Evolutionary conservation across 345 rosid genomes (phyloP), one percentile per base, ranked within the genome.

Genomic region (Tarenaya hassleriana): DNA sequence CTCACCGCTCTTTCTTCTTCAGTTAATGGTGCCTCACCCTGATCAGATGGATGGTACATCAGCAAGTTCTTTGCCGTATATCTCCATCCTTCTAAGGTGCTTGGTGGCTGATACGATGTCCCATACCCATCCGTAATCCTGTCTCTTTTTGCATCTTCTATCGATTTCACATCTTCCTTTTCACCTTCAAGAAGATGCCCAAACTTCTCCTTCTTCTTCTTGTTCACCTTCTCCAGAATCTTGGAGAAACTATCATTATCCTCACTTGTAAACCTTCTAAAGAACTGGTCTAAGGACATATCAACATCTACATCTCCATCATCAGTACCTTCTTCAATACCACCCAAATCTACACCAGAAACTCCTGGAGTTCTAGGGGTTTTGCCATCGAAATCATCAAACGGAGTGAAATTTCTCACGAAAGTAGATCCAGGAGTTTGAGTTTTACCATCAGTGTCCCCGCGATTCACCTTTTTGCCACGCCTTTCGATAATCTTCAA

Each of bases 111-210:
- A 75, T 88, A 74, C 20, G 97, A 88, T 0, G 98, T 88, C 16
- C 95, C 98, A 37, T 81, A 92, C 14, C 98, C 98, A 66, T 92
- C 98, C 0, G 98, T 92, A 48, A 85, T 75, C 71, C 95, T 72
- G 52, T 88, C 94, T 70, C 58, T 77, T 69, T 80, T 65, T 0
- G 31, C 77, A 70, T 74, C 94, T 60, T 75, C 94, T 31, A 81
- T 74, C 40, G 61, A 41, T 46, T 66, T 63, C 62, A 34, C 71
- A 52, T 67, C 78, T 42, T 56, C 67, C 42, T 78, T 73, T 39
- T 88, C 90, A 1, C 88, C 84, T 61, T 68, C 87, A 18, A 73
- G 69, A 52, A 92, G 70, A 70, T 74, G 77, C 21, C 16, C 82
- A 11, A 73, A 81, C 58, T 71, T 81, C 62, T 88, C 94, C 62